Evolutionary conservation across 139 green algal genomes (phyloP).

Genomic region (Limnomonas spitsbergensis): DNA sequence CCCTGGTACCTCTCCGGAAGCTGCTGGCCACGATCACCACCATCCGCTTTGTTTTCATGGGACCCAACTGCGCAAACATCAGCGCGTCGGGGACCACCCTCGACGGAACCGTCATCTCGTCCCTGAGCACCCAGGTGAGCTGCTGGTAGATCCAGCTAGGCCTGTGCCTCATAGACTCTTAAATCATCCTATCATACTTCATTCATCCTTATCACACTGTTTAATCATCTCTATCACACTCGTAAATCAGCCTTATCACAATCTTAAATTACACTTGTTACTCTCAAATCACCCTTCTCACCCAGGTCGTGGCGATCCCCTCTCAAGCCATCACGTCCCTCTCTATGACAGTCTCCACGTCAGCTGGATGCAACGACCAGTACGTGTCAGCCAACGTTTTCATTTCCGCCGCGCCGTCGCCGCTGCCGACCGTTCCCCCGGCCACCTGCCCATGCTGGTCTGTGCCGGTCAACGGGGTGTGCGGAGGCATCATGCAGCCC

Average conservation of each 20-base stretch:
- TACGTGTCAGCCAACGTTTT: conserved; percentile 13
- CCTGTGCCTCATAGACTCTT: too few species aligned
- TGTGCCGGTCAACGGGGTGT: conserved; percentile 1
- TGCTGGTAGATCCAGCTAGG: too few species aligned
- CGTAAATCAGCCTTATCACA: too few species aligned
- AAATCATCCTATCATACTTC: too few species aligned
- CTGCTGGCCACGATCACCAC: background rate
- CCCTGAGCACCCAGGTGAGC: background rate
- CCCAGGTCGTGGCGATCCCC: too few species aligned
- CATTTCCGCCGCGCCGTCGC: background rate
- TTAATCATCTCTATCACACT: too few species aligned
- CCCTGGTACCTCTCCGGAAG: background rate
- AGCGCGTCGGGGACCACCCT: background rate
- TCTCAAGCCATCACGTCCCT: too few species aligned
- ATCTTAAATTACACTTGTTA: too few species aligned
- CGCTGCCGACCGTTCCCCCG: conserved; percentile 10
- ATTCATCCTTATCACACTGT: too few species aligned
- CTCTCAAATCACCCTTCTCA: too few species aligned
- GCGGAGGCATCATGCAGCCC: conserved; percentile 15
- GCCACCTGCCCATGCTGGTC: conserved; percentile 25
- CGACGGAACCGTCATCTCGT: background rate
- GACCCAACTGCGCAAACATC: background rate
- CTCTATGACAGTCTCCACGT: too few species aligned
- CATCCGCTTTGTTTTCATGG: background rate
- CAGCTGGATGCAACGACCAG: conserved; percentile 15